Evolutionary conservation across 345 rosid species (phyloP).

Genomic region (Eucalyptus microcorys): DNA sequence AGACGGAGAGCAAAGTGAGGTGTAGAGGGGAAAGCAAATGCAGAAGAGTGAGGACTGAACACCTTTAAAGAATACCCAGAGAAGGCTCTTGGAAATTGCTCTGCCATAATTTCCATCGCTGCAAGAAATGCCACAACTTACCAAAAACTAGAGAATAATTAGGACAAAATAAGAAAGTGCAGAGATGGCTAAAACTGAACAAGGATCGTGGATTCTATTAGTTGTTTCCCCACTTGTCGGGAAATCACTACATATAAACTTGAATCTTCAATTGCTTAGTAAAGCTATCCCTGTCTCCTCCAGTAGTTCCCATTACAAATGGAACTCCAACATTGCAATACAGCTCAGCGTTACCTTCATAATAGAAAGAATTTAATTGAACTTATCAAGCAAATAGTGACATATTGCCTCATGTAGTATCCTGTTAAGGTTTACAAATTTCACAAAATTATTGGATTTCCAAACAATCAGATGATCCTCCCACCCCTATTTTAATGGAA

Average conservation of each 20-base stretch:
- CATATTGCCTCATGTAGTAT: background rate
- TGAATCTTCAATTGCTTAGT: conserved; percentile 56
- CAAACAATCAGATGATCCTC: no score
- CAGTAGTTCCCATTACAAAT: conserved; percentile 94
- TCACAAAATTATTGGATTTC: no score
- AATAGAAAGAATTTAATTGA: background rate
- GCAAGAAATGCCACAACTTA: conserved; percentile 96
- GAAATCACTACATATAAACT: conserved; percentile 75
- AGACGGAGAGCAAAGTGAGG: background rate
- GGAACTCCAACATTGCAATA: conserved; percentile 91
- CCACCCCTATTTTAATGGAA: no score
- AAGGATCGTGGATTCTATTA: background rate
- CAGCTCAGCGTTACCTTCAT: conserved; percentile 64
- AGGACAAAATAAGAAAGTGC: background rate
- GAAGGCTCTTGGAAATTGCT: conserved; percentile 90
- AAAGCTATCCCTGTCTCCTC: conserved; percentile 69
- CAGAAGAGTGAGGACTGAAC: background rate
- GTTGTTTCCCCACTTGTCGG: conserved; percentile 97
- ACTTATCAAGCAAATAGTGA: background rate
- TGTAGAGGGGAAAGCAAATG: background rate
- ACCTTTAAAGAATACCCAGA: conserved; percentile 78
- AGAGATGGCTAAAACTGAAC: background rate
- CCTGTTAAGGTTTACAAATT: no score
- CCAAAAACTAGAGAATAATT: background rate
- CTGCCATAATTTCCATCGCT: conserved; percentile 91